phyloP scores from a whole-genome alignment of 345 rosid species.

The Corchorus capsularis region DNA sequence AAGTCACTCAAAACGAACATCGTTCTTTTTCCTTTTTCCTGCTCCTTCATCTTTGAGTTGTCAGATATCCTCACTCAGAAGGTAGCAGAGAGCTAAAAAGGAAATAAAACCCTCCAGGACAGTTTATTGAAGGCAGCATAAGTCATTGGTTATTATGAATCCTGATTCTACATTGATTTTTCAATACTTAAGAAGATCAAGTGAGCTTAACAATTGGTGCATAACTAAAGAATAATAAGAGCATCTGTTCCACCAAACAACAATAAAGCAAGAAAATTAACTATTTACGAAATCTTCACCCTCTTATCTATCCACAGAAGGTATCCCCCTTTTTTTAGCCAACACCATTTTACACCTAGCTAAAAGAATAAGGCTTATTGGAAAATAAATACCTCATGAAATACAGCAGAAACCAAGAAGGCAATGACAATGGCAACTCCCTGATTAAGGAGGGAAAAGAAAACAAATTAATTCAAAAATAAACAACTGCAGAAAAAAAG shows the following conservation, averaged over 20 bases:
- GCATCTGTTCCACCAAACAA: not conserved
- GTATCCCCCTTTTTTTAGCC: not conserved
- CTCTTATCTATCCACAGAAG: not conserved
- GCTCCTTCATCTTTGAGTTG: not conserved
- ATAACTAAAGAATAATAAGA: not conserved
- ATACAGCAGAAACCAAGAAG: constrained; percentile 86
- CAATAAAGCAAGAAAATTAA: constrained; percentile 4
- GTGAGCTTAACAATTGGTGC: not conserved
- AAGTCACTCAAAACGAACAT: not conserved
- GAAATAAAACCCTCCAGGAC: not conserved
- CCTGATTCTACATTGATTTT: not conserved
- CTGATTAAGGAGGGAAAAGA: constrained; percentile 39
- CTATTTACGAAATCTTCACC: not conserved
- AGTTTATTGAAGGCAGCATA: not conserved
- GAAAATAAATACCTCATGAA: constrained; percentile 78
- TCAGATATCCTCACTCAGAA: not conserved
- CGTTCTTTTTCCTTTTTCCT: not conserved
- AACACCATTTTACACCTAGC: not conserved
- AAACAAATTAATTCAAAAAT: not conserved
- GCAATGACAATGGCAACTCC: constrained; percentile 66
- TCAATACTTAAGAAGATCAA: not conserved
- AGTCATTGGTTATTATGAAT: not conserved
- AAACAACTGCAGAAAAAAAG: not conserved
- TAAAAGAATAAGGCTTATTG: constrained; percentile 16
- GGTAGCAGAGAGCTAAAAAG: not conserved